A percentile compares a stretch with the other conserved stretches of the same genome.
phyloP scores from a whole-genome alignment of 148 eudicot species.

The Rhododendron vialii region DNA sequence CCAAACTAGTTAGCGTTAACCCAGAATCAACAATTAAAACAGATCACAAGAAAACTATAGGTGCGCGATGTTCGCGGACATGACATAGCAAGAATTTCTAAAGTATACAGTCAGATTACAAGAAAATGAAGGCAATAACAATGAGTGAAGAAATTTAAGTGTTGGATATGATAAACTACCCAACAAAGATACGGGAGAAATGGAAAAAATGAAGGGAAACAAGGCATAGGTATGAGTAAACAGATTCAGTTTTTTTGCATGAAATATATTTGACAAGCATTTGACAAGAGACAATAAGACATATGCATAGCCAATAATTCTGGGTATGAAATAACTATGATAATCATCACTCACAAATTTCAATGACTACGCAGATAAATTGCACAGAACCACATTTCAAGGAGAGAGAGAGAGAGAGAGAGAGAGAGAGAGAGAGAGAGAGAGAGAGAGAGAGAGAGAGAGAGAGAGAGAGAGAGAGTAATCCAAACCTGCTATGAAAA shows the following conservation, averaged over 20 bases:
- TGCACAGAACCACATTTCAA: not conserved
- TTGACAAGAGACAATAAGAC: not conserved
- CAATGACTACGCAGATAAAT: not conserved
- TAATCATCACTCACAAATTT: not conserved
- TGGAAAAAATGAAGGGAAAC: not conserved
- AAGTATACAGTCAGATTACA: not conserved
- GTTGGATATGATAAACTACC: not conserved
- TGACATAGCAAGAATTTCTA: not conserved
- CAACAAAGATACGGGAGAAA: not conserved
- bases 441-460: not conserved
- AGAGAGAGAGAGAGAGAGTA: not conserved
- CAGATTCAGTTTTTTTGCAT: conserved; percentile 4
- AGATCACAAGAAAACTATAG: not conserved
- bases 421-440: not conserved
- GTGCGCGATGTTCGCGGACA: no score
- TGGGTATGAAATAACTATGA: not conserved
- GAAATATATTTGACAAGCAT: not conserved
- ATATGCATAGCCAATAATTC: not conserved
- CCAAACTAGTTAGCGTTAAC: not conserved
- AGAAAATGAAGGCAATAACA: not conserved
- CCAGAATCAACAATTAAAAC: not conserved
- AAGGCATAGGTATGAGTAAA: not conserved
- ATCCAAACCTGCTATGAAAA: not conserved
- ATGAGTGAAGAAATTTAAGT: not conserved
- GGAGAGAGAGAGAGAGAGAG: not conserved